These are phyloP conservation scores for Withania somnifera DNA, from an alignment of 305 asterid genomes.

Conservation along the genomic window DNA sequence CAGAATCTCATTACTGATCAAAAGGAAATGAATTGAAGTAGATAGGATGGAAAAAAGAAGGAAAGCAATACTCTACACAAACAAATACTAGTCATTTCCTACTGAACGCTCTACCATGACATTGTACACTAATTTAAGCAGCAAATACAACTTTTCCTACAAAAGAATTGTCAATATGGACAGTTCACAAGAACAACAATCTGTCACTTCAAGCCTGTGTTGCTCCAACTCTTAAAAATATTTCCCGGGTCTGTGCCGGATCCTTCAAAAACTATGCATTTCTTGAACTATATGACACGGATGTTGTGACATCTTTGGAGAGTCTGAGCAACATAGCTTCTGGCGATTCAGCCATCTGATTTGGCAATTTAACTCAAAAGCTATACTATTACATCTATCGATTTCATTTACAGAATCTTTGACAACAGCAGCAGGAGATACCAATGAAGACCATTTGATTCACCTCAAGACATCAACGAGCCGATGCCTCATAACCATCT, in stretches of 20 bases:
- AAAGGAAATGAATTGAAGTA: not conserved
- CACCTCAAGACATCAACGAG: not conserved
- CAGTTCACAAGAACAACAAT: not conserved
- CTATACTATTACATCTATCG: not conserved
- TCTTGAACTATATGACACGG: not conserved
- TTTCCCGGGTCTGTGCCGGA: not conserved
- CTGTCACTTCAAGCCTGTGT: not conserved
- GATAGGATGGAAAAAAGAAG: not conserved
- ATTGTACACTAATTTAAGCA: not conserved
- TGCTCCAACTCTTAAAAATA: not conserved
- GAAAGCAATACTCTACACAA: not conserved
- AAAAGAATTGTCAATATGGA: not conserved
- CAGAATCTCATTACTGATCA: no score
- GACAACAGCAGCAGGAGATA: not conserved
- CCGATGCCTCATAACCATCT: conserved; percentile 53
- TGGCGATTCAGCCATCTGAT: not conserved
- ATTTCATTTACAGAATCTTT: not conserved
- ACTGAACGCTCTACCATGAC: not conserved
- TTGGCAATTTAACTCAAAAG: not conserved
- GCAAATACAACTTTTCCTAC: not conserved
- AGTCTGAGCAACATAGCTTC: not conserved
- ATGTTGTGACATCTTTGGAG: not conserved
- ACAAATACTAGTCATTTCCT: not conserved
- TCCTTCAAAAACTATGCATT: not conserved
- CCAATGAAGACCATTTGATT: not conserved